Evolutionary conservation across 805 yeast genomes (phyloP).

Genomic region (Zygotorulaspora sp.): DNA sequence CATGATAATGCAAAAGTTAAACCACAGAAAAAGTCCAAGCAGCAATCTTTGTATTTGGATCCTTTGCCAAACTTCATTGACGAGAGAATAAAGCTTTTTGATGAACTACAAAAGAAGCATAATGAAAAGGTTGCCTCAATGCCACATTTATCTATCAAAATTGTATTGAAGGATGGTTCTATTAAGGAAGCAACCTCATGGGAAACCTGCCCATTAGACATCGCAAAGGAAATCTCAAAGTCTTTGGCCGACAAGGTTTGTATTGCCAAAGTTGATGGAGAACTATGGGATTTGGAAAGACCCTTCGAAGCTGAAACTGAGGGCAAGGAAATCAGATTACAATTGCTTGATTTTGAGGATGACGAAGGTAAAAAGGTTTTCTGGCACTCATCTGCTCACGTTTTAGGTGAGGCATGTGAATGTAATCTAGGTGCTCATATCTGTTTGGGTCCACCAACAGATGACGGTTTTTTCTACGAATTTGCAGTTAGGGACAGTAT

Average conservation of each 20-base stretch:
- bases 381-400: conserved; percentile 99
- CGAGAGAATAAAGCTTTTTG: conserved; percentile 73
- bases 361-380: conserved; percentile 95
- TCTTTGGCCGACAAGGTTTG: conserved; percentile 86
- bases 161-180: conserved; percentile 85
- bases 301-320: conserved; percentile 68
- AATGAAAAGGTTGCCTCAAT: conserved; percentile 65
- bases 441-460: conserved; percentile 93
- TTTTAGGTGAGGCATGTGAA: conserved; percentile 96
- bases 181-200: conserved; percentile 72
- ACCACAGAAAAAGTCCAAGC: conserved; percentile 41
- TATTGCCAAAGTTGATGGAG: conserved; percentile 85
- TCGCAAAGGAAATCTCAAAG: conserved; percentile 80
- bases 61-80: conserved; percentile 85
- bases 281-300: conserved; percentile 92
- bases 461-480: conserved; percentile 96
- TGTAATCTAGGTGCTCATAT: conserved; percentile 93
- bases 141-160: conserved; percentile 59
- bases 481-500: conserved; percentile 58
- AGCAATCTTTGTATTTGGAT: conserved; percentile 47
- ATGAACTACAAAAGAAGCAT: conserved; percentile 69
- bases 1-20: conserved; percentile 14
- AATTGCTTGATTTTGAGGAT: conserved; percentile 84
- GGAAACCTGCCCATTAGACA: conserved; percentile 86
- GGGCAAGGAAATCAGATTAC: conserved; percentile 43